A percentile compares a stretch with the other conserved stretches of the same genome.
phyloP scores from a whole-genome alignment of 495 filamentous ascomycete species.

The Aspergillus egyptiacus region DNA sequence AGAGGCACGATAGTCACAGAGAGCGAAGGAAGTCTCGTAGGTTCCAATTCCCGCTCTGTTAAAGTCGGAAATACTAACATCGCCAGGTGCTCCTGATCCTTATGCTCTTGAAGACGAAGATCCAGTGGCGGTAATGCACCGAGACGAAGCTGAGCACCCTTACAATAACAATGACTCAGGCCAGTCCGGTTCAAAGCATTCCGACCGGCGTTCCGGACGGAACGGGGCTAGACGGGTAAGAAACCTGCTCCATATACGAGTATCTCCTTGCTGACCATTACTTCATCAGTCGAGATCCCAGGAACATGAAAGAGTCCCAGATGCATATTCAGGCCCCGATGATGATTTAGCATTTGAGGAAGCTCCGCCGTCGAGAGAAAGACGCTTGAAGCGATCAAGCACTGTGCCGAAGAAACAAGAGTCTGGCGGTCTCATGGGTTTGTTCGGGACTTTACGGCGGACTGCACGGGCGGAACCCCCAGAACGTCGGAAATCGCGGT shows the following conservation, averaged over 20 bases:
- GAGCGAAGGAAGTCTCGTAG: constrained; percentile 38
- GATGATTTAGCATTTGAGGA: constrained; percentile 73
- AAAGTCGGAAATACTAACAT: not conserved
- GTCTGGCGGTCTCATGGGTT: constrained; percentile 41
- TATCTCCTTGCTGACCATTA: not conserved
- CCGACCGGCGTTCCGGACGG: constrained; percentile 30
- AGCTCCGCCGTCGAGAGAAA: constrained; percentile 53
- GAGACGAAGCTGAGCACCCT: constrained; percentile 38
- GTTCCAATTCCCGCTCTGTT: not conserved
- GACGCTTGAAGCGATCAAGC: constrained; percentile 38
- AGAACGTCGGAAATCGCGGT: constrained; percentile 37
- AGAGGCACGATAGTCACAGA: constrained; percentile 32
- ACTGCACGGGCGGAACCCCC: constrained; percentile 31
- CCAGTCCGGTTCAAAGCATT: constrained; percentile 13
- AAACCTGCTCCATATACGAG: not conserved
- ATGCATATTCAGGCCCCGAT: constrained; percentile 47
- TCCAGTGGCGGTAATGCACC: constrained; percentile 51
- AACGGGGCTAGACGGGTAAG: constrained; percentile 37
- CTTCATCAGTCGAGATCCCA: constrained; percentile 27
- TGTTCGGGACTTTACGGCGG: constrained; percentile 42
- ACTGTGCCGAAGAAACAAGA: constrained; percentile 44
- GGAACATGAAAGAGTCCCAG: constrained; percentile 38
- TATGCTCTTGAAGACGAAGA: constrained; percentile 57
- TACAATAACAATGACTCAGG: constrained; percentile 32
- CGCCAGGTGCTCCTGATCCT: constrained; percentile 47